These are phyloP conservation scores for Lentinula detonsa DNA, from an alignment of 768 basidiomycete species.

Conservation along the genomic window DNA sequence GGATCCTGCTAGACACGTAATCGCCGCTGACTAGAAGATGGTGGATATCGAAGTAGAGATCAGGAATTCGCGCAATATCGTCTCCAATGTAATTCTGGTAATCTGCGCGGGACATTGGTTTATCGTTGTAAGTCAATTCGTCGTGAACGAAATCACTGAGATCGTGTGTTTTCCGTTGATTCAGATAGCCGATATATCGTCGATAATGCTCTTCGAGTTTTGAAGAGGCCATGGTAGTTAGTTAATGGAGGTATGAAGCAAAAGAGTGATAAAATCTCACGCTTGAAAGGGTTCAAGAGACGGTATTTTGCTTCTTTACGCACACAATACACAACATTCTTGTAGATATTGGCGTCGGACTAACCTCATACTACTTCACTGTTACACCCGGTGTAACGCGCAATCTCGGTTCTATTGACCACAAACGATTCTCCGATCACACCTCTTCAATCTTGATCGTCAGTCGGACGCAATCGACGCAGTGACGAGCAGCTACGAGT, in stretches of 20 bases:
- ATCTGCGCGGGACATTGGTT: not conserved
- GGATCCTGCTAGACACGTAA: not conserved
- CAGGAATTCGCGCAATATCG: not conserved
- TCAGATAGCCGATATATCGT: not conserved
- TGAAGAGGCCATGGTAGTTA: not conserved
- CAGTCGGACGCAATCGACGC: not conserved
- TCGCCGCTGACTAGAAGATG: not conserved
- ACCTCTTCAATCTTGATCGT: not conserved
- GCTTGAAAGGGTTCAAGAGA: no score
- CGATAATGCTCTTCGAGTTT: not conserved
- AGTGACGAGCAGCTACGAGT: not conserved
- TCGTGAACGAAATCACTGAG: not conserved
- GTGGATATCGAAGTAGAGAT: constrained; percentile 1
- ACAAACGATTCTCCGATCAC: not conserved
- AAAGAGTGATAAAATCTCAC: no score
- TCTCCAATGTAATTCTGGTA: constrained; percentile 5
- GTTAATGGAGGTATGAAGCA: no score
- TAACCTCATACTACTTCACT: no score
- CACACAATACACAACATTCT: no score
- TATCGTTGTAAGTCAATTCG: not conserved
- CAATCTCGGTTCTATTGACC: not conserved
- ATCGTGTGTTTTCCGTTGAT: not conserved
- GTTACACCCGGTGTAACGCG: no score
- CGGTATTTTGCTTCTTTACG: no score
- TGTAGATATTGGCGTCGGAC: no score